These are phyloP conservation scores for Penicillium sp. DNA, from an alignment of 2,329 filamentous ascomycete species.

Conservation along the genomic window DNA sequence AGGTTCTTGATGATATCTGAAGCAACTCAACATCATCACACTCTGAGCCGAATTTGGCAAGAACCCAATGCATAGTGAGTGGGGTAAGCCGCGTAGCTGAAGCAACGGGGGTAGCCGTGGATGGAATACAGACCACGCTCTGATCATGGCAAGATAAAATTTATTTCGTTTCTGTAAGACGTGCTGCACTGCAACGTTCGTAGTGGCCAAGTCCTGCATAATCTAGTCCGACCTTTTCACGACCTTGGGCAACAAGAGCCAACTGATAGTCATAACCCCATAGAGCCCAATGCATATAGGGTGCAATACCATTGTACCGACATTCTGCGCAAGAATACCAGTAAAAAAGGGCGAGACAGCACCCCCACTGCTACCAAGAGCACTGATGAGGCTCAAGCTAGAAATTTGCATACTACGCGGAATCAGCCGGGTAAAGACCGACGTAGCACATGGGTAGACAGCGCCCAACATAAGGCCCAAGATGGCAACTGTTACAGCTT, in stretches of 20 bases:
- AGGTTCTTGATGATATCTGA: too few relatives aligned
- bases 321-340: conserved; percentile 49
- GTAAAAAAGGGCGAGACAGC: conserved; percentile 50
- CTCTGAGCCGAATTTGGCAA: too few relatives aligned
- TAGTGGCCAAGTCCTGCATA: not conserved
- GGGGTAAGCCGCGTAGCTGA: too few relatives aligned
- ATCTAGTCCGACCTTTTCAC: conserved; percentile 51
- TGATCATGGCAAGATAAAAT: too few relatives aligned
- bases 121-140: too few relatives aligned
- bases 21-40: too few relatives aligned
- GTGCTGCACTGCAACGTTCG: too few relatives aligned
- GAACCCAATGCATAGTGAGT: too few relatives aligned
- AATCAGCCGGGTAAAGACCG: conserved; percentile 59
- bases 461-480: conserved; percentile 76
- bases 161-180: too few relatives aligned
- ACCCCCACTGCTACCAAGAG: conserved; percentile 45
- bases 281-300: conserved; percentile 59
- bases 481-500: conserved; percentile 66
- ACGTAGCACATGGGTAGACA: conserved; percentile 71
- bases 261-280: conserved; percentile 55
- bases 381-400: conserved; percentile 41
- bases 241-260: conserved; percentile 53
- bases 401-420: conserved; percentile 42
- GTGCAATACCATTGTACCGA: conserved; percentile 52
- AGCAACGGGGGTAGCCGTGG: too few relatives aligned